Conservation (phyloP, 2,329 filamentous ascomycete species). For the Cytospora leucostoma region DNA sequence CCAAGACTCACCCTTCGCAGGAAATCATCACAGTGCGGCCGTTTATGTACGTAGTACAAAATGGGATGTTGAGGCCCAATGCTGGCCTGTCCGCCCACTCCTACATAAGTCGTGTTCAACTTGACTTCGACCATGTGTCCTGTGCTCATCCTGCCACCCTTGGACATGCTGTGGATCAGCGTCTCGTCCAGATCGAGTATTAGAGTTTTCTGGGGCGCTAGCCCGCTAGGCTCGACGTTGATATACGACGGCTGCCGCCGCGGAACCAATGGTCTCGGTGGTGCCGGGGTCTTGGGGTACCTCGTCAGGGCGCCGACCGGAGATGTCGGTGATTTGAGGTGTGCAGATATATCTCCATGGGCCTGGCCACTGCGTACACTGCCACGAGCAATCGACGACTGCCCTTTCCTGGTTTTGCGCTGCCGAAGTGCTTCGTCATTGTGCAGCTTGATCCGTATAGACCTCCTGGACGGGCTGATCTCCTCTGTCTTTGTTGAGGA, state of each 20-base stretch:
- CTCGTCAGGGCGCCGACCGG: slow-evolving; percentile 76
- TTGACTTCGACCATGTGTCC: slow-evolving; percentile 99
- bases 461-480: slow-evolving; percentile 68
- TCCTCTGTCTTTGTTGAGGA: slow-evolving; percentile 63
- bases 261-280: slow-evolving; percentile 87
- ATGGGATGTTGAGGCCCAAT: slow-evolving; percentile 91
- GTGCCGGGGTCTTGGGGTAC: slow-evolving; percentile 87
- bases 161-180: slow-evolving; percentile 95
- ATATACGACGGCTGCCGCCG: slow-evolving; percentile 87
- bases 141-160: slow-evolving; percentile 91
- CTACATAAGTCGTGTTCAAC: slow-evolving; percentile 71
- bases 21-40: slow-evolving; percentile 96
- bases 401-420: slow-evolving; percentile 68
- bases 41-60: slow-evolving; percentile 97
- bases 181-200: slow-evolving; percentile 97
- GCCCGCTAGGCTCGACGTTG: slow-evolving; percentile 53
- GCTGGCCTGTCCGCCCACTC: slow-evolving; percentile 64
- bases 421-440: slow-evolving; percentile 75
- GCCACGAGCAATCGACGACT: slow-evolving; percentile 49
- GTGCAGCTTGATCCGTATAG: slow-evolving; percentile 88
- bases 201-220: slow-evolving; percentile 80
- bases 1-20: slow-evolving; percentile 68
- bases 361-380: slow-evolving; percentile 40
- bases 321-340: slow-evolving; percentile 91
- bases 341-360: slow-evolving; percentile 66